Evolutionary conservation across 306 rosid species (phyloP), one percentile per base, ranked within the genome.

Genomic region (Pterocarpus santalinus): DNA sequence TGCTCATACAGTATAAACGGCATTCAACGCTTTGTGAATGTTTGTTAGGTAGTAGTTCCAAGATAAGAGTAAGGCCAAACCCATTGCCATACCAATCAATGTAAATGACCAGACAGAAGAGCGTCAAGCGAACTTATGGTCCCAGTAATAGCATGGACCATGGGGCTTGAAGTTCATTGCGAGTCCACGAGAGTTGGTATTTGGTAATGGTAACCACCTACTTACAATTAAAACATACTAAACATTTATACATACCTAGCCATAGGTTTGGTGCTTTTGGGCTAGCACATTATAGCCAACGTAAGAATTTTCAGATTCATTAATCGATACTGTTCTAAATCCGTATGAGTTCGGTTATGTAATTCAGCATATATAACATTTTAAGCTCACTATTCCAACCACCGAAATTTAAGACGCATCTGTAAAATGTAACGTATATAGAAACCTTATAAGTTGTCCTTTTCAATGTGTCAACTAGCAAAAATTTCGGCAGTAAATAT

Each of bases 381-480:
- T 17, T 49, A 72, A 46, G 65, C 70, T 65, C 36, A 78, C 51
- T 35, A 14, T 57, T 38, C 72, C 70, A 61, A 67, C 81, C 9
- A 68, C 61, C 70, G 53, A 56, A 35, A 51, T 36, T 52, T 22
- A 77, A 72, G 52, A 60, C 65, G 3, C 22, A 22, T 35, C 36
- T 15, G 13, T 44, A 13, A 9, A 11, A 8, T 9, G 12, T 5
- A 46, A 16, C 7, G 13, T 14, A 51, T 7, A 75, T 2, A 47
- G 51, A 57, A 13, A 17, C 28, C 35, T 5, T 61, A 43, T 46
- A 65, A 64, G 15, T 30, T 55, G 65, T 73, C 76, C 52, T 82
- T 53, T 71, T 63, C 81, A 9, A 52, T 39, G 41, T 56, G 51
- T 56, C 80, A 73, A 55, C 75, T 51, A 49, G 33, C 30, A 70